phyloP scores from a whole-genome alignment of 768 basidiomycete species.

The Russula earlei region DNA sequence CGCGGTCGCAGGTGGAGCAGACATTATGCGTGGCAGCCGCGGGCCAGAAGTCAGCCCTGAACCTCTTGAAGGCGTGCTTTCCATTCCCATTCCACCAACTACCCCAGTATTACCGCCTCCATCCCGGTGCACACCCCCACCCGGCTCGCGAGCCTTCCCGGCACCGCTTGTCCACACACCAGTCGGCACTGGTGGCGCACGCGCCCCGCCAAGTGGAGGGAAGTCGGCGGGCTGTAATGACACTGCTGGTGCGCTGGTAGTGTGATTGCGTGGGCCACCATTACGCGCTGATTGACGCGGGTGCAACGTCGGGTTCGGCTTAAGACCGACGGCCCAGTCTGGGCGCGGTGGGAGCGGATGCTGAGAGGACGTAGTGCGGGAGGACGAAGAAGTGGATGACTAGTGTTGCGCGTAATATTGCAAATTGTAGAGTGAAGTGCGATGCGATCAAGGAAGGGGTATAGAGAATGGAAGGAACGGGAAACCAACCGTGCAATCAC shows the following conservation, averaged over 20 bases:
- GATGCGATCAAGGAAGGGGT: neutral
- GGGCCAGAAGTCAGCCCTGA: neutral
- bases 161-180: slow-evolving; percentile 49
- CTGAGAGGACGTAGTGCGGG: slow-evolving; percentile 63
- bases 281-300: slow-evolving; percentile 34
- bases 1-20: neutral
- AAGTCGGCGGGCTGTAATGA: slow-evolving; percentile 27
- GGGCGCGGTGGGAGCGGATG: slow-evolving; percentile 75
- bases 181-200: slow-evolving; percentile 38
- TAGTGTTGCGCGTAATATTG: slow-evolving; percentile 17
- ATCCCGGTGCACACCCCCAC: neutral
- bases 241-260: slow-evolving; percentile 31
- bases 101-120: neutral
- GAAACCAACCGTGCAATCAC: neutral
- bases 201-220: slow-evolving; percentile 24
- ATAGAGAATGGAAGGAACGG: neutral
- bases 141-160: slow-evolving; percentile 13
- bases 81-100: neutral
- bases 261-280: slow-evolving; percentile 37
- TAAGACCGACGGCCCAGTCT: slow-evolving; percentile 84
- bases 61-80: slow-evolving; percentile 6
- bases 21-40: neutral
- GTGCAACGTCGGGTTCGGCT: slow-evolving; percentile 62
- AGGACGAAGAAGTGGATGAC: slow-evolving; percentile 79
- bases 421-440: neutral